Evolutionary conservation across 2,329 filamentous ascomycete species (phyloP).

Genomic region (Pyrenochaeta sp.): DNA sequence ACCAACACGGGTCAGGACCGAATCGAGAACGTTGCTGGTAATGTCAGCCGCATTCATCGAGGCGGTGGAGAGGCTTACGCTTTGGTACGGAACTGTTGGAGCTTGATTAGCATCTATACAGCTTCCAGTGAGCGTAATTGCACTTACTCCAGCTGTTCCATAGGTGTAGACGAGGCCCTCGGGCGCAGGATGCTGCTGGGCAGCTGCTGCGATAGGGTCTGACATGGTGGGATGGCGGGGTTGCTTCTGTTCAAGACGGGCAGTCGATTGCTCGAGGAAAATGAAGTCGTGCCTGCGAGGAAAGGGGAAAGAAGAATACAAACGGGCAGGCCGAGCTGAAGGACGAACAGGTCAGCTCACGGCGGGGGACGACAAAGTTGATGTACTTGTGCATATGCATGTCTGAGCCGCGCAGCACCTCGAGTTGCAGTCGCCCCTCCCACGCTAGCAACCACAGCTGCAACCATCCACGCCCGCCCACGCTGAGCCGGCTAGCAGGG

Average conservation of each 20-base stretch:
- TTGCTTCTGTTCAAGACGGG: background rate
- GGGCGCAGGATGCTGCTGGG: slow-evolving; percentile 47
- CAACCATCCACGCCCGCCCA: slow-evolving; percentile 14
- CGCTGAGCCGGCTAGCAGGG: slow-evolving; percentile 22
- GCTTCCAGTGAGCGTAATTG: background rate
- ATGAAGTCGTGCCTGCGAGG: background rate
- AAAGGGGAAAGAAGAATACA: no score
- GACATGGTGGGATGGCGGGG: slow-evolving; percentile 31
- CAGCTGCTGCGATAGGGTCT: slow-evolving; percentile 40
- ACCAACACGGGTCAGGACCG: slow-evolving; percentile 90
- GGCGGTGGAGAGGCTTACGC: slow-evolving; percentile 58
- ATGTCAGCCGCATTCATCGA: slow-evolving; percentile 40
- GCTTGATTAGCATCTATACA: slow-evolving; percentile 13
- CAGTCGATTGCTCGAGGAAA: background rate
- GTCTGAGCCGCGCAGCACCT: slow-evolving; percentile 8
- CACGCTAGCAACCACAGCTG: slow-evolving; percentile 17
- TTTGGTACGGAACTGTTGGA: slow-evolving; percentile 70
- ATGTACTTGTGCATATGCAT: slow-evolving; percentile 14
- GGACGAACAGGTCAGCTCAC: slow-evolving; percentile 17
- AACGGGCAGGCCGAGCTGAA: slow-evolving; percentile 1
- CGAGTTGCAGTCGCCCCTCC: no score
- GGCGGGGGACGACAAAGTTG: slow-evolving; percentile 6
- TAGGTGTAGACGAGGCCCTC: slow-evolving; percentile 48
- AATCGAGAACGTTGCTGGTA: slow-evolving; percentile 78
- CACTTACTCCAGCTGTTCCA: slow-evolving; percentile 59